phyloP scores from a whole-genome alignment of 2,329 filamentous ascomycete genomes.

The Helicocarpus griseus region DNA sequence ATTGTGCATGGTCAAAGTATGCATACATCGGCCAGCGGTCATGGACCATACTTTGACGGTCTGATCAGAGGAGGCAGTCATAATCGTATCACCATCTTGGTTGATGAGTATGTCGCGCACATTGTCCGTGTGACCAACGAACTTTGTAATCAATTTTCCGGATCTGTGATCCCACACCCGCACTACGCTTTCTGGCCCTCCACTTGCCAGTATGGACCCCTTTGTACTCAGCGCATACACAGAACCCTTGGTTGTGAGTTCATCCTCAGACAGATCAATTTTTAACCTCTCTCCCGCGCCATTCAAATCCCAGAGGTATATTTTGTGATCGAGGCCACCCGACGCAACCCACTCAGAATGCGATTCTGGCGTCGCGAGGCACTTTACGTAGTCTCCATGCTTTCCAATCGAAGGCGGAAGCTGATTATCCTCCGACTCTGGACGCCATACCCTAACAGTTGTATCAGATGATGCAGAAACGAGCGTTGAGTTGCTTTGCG shows the following conservation, averaged over 20 bases:
- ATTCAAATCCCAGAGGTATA: conserved; percentile 87
- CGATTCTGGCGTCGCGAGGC: conserved; percentile 66
- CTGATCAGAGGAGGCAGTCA: conserved; percentile 92
- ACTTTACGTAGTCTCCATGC: conserved; percentile 95
- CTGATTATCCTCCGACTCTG: conserved; percentile 51
- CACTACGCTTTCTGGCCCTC: conserved; percentile 87
- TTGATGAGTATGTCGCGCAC: conserved; percentile 85
- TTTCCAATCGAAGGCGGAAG: conserved; percentile 71
- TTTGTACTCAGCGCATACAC: conserved; percentile 82
- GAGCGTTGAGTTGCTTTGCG: conserved; percentile 65
- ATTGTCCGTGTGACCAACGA: conserved; percentile 93
- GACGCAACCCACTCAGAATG: conserved; percentile 81
- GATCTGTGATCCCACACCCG: conserved; percentile 84
- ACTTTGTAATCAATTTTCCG: conserved; percentile 86
- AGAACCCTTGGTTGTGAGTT: conserved; percentile 75
- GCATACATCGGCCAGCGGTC: conserved; percentile 89
- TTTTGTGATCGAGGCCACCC: conserved; percentile 83
- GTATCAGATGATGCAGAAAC: conserved; percentile 91
- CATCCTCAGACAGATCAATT: conserved; percentile 67
- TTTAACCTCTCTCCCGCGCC: conserved; percentile 77
- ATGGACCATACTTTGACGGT: conserved; percentile 98
- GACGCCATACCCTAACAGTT: conserved; percentile 87
- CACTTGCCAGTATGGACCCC: conserved; percentile 74
- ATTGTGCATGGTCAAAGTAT: conserved; percentile 97
- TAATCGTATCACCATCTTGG: conserved; percentile 76